Evolutionary conservation across 495 filamentous ascomycete genomes (phyloP).

Genomic region (Daldinia bambusicola): DNA sequence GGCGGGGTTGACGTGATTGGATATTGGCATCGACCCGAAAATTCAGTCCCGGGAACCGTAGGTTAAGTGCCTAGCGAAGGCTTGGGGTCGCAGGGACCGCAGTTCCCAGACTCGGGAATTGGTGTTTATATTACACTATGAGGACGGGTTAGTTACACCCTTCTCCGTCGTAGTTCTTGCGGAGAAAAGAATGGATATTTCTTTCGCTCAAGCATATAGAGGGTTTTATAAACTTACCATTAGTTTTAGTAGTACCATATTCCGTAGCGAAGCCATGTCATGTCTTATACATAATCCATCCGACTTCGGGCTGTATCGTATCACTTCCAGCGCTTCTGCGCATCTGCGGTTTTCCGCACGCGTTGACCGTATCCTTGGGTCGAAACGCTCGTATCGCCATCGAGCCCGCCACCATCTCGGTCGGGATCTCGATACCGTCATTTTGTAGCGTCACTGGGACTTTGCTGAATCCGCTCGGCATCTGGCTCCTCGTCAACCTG

Average conservation of each 20-base stretch:
- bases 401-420: constrained; percentile 55
- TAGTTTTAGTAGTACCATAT: constrained; percentile 27
- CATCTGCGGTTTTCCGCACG: constrained; percentile 15
- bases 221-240: constrained; percentile 30
- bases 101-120: not conserved
- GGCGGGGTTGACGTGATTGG: not conserved
- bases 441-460: constrained; percentile 51
- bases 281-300: constrained; percentile 55
- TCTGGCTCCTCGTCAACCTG: constrained; percentile 43
- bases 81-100: not conserved
- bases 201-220: not conserved
- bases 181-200: not conserved
- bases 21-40: not conserved
- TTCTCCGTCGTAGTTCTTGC: not conserved
- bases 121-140: constrained; percentile 28
- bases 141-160: constrained; percentile 12
- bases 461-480: constrained; percentile 54
- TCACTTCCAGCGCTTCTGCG: constrained; percentile 44
- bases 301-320: constrained; percentile 52
- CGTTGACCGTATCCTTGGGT: constrained; percentile 24
- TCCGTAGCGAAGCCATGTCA: constrained; percentile 21
- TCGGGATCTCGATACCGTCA: constrained; percentile 44
- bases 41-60: not conserved
- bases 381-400: constrained; percentile 47
- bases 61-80: not conserved